These are phyloP conservation scores for Basidiobolus heterosporus DNA, from an alignment of 371 early-diverging fungal genomes.

Conservation along the genomic window DNA sequence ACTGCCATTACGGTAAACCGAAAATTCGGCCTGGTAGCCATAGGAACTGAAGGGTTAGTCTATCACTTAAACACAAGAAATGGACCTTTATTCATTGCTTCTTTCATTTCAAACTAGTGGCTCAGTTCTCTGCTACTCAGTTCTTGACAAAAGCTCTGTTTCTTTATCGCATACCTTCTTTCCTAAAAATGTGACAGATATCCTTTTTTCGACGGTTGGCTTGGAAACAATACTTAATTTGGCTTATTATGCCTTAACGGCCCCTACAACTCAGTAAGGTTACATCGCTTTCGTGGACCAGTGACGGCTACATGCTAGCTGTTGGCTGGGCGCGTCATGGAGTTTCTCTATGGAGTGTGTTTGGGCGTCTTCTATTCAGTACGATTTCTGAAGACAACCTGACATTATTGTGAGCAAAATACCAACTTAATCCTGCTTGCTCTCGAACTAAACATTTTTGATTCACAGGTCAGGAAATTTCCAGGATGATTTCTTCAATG, in stretches of 20 bases:
- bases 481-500: slow-evolving; percentile 37
- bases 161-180: too few species aligned
- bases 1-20: slow-evolving; percentile 6
- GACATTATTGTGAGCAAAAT: neutral
- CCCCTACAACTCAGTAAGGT: neutral
- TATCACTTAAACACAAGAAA: neutral
- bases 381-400: neutral
- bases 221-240: too few species aligned
- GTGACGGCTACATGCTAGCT: slow-evolving; percentile 58
- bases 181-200: too few species aligned
- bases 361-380: slow-evolving; percentile 35
- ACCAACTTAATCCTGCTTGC: too few species aligned
- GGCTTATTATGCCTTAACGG: too few species aligned
- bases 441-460: too few species aligned
- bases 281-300: slow-evolving; percentile 44
- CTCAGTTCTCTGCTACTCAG: too few species aligned
- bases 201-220: too few species aligned
- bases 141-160: too few species aligned
- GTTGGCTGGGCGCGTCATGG: slow-evolving; percentile 47
- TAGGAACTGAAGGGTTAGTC: slow-evolving; percentile 6
- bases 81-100: too few species aligned
- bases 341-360: slow-evolving; percentile 62
- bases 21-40: slow-evolving; percentile 6
- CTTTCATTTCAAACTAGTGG: too few species aligned
- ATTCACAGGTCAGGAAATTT: slow-evolving; percentile 15